Evolutionary conservation across 2,329 filamentous ascomycete species (phyloP).

Genomic region (Xylaria digitata): DNA sequence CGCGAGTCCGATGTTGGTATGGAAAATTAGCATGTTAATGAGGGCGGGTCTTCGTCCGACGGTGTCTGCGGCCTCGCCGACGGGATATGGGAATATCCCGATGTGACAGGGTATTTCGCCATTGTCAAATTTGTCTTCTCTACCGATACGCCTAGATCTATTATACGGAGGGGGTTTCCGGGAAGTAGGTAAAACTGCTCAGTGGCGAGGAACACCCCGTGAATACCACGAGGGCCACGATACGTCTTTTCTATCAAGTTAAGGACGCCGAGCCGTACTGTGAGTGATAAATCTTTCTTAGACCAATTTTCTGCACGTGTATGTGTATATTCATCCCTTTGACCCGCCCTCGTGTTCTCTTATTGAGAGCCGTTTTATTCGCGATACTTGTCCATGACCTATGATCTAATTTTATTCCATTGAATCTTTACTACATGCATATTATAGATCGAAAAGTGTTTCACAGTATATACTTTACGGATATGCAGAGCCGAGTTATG

Average conservation of each 20-base stretch:
- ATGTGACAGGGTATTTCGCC: slow-evolving; percentile 30
- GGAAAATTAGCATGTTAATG: slow-evolving; percentile 28
- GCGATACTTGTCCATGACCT: too few species aligned
- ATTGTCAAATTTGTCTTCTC: slow-evolving; percentile 40
- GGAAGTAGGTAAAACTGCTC: too few species aligned
- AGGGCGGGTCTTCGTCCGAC: slow-evolving; percentile 32
- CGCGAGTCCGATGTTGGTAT: slow-evolving; percentile 37
- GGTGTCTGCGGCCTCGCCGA: slow-evolving; percentile 36
- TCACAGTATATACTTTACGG: too few species aligned
- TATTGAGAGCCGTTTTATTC: too few species aligned
- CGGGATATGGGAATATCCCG: slow-evolving; percentile 26
- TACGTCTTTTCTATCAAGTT: slow-evolving; percentile 18
- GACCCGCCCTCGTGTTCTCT: too few species aligned
- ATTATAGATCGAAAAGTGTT: too few species aligned
- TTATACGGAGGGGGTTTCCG: slow-evolving; percentile 21
- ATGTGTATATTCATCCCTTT: background rate
- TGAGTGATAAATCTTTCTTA: background rate
- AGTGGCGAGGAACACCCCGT: slow-evolving; percentile 28
- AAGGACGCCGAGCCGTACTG: slow-evolving; percentile 28
- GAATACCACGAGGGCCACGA: slow-evolving; percentile 27
- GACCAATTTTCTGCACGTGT: background rate
- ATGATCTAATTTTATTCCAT: too few species aligned
- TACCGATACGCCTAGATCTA: slow-evolving; percentile 25
- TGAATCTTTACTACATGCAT: too few species aligned
- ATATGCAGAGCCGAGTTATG: too few species aligned